Conservation (phyloP, 805 yeast species). For the Candida namnaoensis region DNA sequence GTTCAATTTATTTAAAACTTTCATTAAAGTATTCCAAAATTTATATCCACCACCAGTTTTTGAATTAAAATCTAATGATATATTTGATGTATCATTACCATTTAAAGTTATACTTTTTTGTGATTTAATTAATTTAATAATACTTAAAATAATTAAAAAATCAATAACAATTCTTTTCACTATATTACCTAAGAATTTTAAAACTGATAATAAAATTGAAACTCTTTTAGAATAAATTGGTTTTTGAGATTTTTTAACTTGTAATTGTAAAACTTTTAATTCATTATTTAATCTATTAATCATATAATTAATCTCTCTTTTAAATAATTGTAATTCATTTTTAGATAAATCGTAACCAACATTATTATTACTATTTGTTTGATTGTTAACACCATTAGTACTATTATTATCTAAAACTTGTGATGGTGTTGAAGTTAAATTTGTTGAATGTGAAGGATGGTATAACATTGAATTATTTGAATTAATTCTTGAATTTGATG, state of each 20-base stretch:
- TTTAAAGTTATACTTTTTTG: slow-evolving; percentile 1
- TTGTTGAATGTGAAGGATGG: not conserved
- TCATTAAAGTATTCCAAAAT: slow-evolving; percentile 1
- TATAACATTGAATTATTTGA: not conserved
- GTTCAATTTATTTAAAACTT: slow-evolving; percentile 8
- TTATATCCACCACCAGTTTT: slow-evolving; percentile 2
- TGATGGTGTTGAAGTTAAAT: not conserved
- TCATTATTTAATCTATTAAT: slow-evolving; percentile 16
- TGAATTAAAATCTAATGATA: slow-evolving; percentile 5
- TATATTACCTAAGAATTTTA: slow-evolving; percentile 3
- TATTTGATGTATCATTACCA: too few relatives aligned
- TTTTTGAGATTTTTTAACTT: slow-evolving; percentile 1
- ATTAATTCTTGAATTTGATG: not conserved
- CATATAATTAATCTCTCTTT: slow-evolving; percentile 16
- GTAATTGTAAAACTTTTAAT: slow-evolving; percentile 6
- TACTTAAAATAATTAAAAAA: slow-evolving; percentile 7
- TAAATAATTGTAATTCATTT: slow-evolving; percentile 9
- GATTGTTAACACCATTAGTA: too few relatives aligned
- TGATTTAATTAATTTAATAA: slow-evolving; percentile 10
- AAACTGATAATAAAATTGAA: not conserved
- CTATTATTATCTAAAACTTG: too few relatives aligned
- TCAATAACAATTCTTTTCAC: slow-evolving; percentile 12
- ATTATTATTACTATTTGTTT: too few relatives aligned
- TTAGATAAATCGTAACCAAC: slow-evolving; percentile 1
- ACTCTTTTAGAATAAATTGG: not conserved